Conservation (phyloP, 1,284 basidiomycete species). For the Ustilago lituana region DNA sequence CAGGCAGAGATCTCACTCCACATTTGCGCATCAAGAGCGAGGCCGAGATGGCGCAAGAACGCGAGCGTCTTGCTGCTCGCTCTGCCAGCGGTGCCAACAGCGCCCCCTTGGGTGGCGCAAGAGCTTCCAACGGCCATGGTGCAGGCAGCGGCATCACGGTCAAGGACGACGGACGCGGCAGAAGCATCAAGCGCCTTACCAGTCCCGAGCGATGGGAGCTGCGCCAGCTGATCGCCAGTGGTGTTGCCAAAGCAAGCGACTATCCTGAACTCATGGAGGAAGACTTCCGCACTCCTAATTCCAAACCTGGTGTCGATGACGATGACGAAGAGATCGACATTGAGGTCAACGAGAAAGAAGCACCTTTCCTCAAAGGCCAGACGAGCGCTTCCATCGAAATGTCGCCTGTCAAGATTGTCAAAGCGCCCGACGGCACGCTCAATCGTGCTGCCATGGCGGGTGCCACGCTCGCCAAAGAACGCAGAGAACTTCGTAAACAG, state of each 20-base stretch:
- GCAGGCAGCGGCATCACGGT: conserved; percentile 46
- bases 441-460: conserved; percentile 95
- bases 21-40: conserved; percentile 92
- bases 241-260: conserved; percentile 88
- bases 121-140: conserved; percentile 10
- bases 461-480: conserved; percentile 90
- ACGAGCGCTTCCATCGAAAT: conserved; percentile 93
- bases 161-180: conserved; percentile 49
- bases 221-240: conserved; percentile 96
- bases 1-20: conserved; percentile 88
- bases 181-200: conserved; percentile 82
- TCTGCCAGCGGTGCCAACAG: conserved; percentile 70
- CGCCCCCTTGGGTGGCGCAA: conserved; percentile 66
- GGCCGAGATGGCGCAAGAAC: conserved; percentile 73
- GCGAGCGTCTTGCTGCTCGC: conserved; percentile 39
- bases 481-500: conserved; percentile 90
- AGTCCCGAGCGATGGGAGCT: conserved; percentile 99
- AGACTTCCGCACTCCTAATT: conserved; percentile 55
- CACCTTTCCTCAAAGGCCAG: conserved; percentile 93
- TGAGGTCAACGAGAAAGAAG: conserved; percentile 95
- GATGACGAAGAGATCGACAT: conserved; percentile 83
- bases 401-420: conserved; percentile 90
- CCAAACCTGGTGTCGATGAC: conserved; percentile 41
- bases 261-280: conserved; percentile 92
- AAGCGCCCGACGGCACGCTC: conserved; percentile 74